Percentiles rank a stretch among this genome's conserved stretches.
Conservation (phyloP, 208 protist genomes). For the Histomonas meleagridis region DNA sequence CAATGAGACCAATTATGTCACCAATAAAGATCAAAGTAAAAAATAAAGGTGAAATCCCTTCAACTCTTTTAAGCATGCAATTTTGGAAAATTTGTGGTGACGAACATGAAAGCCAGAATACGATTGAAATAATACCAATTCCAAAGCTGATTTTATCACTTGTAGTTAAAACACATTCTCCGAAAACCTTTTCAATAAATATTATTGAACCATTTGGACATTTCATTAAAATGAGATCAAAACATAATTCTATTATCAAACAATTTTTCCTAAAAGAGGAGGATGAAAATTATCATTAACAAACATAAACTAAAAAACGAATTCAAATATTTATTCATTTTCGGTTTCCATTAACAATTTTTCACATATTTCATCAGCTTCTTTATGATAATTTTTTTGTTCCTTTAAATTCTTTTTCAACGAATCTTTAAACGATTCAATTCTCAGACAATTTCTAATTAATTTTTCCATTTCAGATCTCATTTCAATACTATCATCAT, state of each 20-base stretch:
- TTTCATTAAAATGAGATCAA: not conserved
- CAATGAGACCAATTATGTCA: not conserved
- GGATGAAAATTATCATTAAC: no score
- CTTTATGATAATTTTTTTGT: no score
- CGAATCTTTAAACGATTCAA: no score
- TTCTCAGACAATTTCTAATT: no score
- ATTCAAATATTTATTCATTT: no score
- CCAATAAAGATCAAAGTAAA: not conserved
- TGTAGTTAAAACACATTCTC: not conserved
- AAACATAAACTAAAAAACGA: no score
- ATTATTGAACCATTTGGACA: not conserved
- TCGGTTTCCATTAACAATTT: no score
- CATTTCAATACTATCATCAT: not conserved
- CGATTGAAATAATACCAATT: conserved; percentile 7
- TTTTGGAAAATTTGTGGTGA: not conserved
- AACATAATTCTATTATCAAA: no score
- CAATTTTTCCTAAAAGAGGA: no score
- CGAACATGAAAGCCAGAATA: not conserved
- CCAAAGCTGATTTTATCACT: conserved; percentile 29
- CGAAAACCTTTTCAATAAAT: not conserved
- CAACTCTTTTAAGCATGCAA: not conserved
- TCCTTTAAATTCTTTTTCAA: no score
- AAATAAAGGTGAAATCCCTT: not conserved
- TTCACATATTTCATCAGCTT: no score
- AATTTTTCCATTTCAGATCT: no score